phyloP scores from a whole-genome alignment of 2,329 filamentous ascomycete genomes.

The Coniochaeta sp. region DNA sequence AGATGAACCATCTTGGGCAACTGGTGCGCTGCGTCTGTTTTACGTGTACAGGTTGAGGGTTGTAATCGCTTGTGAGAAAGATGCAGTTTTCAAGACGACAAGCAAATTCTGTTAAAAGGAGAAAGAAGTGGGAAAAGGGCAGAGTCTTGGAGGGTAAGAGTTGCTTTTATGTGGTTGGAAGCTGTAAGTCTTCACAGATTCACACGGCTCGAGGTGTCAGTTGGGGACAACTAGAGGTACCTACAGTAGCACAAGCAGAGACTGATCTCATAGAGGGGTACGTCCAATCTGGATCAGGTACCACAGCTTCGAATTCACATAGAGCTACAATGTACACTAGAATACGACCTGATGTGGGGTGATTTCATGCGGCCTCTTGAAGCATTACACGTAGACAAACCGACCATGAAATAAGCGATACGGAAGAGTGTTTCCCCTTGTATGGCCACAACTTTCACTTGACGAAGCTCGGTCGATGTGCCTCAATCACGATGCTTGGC shows the following conservation, averaged over 20 bases:
- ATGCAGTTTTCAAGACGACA: not conserved
- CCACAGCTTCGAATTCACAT: not conserved
- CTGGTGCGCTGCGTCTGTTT: not conserved
- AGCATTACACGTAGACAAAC: not conserved
- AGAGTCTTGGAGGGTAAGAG: not conserved
- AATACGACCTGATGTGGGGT: not conserved
- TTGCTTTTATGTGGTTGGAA: not conserved
- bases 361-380: not conserved
- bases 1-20: conserved; percentile 43
- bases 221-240: not conserved
- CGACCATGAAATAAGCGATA: not conserved
- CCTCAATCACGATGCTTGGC: not conserved
- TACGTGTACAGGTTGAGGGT: not conserved
- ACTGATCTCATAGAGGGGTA: not conserved
- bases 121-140: not conserved
- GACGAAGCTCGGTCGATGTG: not conserved
- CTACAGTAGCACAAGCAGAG: not conserved
- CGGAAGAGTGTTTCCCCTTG: not conserved
- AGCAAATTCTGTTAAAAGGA: not conserved
- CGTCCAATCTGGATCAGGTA: not conserved
- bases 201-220: not conserved
- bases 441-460: not conserved
- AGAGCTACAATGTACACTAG: not conserved
- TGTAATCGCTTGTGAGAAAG: not conserved
- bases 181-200: not conserved